Base-by-base conservation (phyloP, 2,329 filamentous ascomycete genomes). In the Incumbomyces lentus region DNA sequence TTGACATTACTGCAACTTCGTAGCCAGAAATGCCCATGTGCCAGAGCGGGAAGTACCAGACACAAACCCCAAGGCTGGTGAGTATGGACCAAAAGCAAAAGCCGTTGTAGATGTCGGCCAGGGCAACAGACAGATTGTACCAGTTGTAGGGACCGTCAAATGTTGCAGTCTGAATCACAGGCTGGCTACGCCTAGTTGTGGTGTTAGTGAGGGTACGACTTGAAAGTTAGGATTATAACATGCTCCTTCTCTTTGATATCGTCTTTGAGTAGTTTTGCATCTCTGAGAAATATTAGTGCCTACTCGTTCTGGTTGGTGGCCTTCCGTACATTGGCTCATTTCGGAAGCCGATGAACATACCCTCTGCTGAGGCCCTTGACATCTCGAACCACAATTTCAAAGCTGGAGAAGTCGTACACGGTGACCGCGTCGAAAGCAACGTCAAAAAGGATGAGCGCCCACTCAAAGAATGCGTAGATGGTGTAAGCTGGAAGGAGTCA, bases 1-100 rank as follows among this genome's bases (percentile, higher is more conserved):
- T 90, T 41, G 76, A 78, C 79, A 96, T 83, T 59, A 98, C 82
- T 55, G 94, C 74, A 36, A 81, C 83, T 67, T 98, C 92, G 61
- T 92, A 98, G 52, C 92, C 92, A 3, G 90, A 96, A 50, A 98
- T 93, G 22, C 92, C 92, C 92, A 98, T 98, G 64, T 95, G 81
- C 92, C 92, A 98, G 10, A 98, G 77, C 12, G 92, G 92, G 63
- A 98, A 98, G 66, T 93, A 98, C 92, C 92, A 98, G 37, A 98
- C 84, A 35, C 86, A 74, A 37, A 98, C 73, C 19, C 87, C 89
- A 44, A 98, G 73, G 50, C 87, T 87, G 49, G 92, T 98, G 54
- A 95, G 71, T 61, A 90, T 84, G 8, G 89, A 88, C 92, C 92
- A 98, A 67, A 96, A 96, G 47, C 92, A 79, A 62, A 90, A 96